Base-by-base conservation (phyloP, 768 basidiomycete genomes). In the Trametes cingulata region DNA sequence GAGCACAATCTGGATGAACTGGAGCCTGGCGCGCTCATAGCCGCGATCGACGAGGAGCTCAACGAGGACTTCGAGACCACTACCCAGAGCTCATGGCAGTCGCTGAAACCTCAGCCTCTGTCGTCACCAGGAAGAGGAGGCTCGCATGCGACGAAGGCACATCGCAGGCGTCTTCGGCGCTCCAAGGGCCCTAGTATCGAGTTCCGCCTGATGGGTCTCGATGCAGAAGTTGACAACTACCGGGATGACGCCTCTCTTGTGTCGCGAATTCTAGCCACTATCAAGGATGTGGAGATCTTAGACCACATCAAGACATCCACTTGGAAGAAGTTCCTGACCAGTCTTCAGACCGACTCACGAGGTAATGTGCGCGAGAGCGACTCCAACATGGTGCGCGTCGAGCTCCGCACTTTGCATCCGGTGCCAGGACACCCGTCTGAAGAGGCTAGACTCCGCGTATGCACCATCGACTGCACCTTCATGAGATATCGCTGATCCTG, bases 301-400 rank as follows among this genome's bases (percentile, higher is more conserved):
- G 97, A 99, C 72, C 95, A 97, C 69, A 94, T 99, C 79, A 95
- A 92, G 78, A 95, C 95, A 0, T 98, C 95, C 9, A 98, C 97
- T 0, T 99, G 97, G 97, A 91, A 88, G 76, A 98, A 96, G 72
- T 98, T 99, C 72, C 76, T 99, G 60, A 95, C 94, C 3, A 85
- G 86, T 54, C 79, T 97, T 69, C 84, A 89, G 39, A 81, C 89
- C 7, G 94, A 96, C 74, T 86, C 91, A 15, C 84, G 84, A 56
- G 96, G 96, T 0, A 92, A 95, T 69, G 76, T 95, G 13, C 83
- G 95, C 35, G 94, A 97, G 75, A 94, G 91, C 5, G 92, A 85
- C 49, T 95, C 94, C 6, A 85, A 91, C 67, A 98, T 99, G 96
- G 86, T 93, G n/a, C 85, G 88, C 25, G 75, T 95, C 8, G 93